Evolutionary conservation across 306 rosid species (phyloP), one percentile per base, ranked within the genome.

Genomic region (Acacia melanoxylon): DNA sequence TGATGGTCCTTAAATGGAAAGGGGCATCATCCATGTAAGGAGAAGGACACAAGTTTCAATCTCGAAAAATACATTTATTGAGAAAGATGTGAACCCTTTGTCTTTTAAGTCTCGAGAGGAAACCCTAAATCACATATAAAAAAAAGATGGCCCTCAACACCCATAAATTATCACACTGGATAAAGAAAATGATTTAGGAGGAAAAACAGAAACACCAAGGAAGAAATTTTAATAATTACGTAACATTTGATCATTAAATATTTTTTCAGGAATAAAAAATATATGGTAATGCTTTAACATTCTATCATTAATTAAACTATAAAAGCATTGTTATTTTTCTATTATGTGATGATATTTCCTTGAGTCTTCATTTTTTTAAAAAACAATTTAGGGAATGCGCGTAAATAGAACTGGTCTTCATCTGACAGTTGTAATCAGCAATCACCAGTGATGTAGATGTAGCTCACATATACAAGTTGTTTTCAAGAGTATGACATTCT

Each of bases 11-110:
- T 8, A 37, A 37, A 6, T 37, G 0, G 1, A 5, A 37, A 37
- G 6, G 40, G 40, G 7, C 0, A 0, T 37, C 1, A 33, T 0
- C 0, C 1, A 0, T 6, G 0, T 37, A 1, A 37, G 8, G 0
- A 37, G 1, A 1, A 37, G 1, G 0, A 37, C 1, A 37, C 5
- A 37, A 37, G 8, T 37, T 37, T 0, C 0, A 37, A 37, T 6
- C 0, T 0, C 8, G 1, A 1, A 6, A 37, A 37, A 1, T 8
- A 1, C 1, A 1, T 0, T 37, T 6, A 0, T 37, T 6, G 8
- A 37, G 41, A 37, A 0, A 37, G 1, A 6, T 37, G 0, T 0
- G 41, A 37, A 37, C 1, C 8, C 0, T 5, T 37, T 37, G 0
- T 0, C 8, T 0, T 5, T 0, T 37, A 37, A 37, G 1, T 1